Evolutionary conservation across 176 grass and related monocot genomes (phyloP).

Genomic region (Eremochloa ophiuroides): DNA sequence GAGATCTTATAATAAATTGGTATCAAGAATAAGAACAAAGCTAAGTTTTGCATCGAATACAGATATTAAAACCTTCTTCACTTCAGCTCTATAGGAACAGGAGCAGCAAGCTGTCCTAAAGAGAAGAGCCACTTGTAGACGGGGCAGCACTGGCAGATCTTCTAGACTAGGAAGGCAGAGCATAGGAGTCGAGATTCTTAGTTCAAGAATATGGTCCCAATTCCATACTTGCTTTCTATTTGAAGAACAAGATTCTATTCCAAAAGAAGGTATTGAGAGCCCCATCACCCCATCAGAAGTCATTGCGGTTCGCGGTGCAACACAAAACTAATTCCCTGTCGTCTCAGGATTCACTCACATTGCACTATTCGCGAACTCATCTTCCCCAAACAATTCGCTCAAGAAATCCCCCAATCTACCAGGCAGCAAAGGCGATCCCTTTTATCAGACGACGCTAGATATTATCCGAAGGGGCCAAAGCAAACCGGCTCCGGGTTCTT

Average conservation of each 20-base stretch:
- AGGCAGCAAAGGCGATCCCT: neutral
- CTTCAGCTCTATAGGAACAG: slow-evolving; percentile 10
- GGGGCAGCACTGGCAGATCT: no score
- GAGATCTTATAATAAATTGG: slow-evolving; percentile 16
- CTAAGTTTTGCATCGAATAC: slow-evolving; percentile 14
- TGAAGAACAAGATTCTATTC: slow-evolving; percentile 31
- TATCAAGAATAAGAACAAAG: slow-evolving; percentile 20
- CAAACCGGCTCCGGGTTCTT: slow-evolving; percentile 6
- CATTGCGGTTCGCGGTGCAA: neutral
- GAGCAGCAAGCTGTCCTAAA: slow-evolving; percentile 8
- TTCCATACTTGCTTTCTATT: slow-evolving; percentile 37
- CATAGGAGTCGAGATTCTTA: no score
- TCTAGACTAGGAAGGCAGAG: no score
- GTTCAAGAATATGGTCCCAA: slow-evolving; percentile 3
- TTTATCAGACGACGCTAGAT: neutral
- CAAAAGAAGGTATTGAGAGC: slow-evolving; percentile 21
- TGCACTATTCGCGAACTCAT: slow-evolving; percentile 2
- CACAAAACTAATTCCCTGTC: slow-evolving; percentile 23
- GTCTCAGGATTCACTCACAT: slow-evolving; percentile 34
- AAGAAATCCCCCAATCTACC: neutral
- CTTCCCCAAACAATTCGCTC: neutral
- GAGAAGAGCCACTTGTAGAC: no score
- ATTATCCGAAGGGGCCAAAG: neutral
- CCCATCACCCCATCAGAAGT: slow-evolving; percentile 17
- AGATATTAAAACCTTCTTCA: neutral